A percentile compares a stretch with the other conserved stretches of the same genome.
These are phyloP conservation scores for Sordariomycetes sp. DNA, from an alignment of 2,329 filamentous ascomycete species.

Conservation along the genomic window DNA sequence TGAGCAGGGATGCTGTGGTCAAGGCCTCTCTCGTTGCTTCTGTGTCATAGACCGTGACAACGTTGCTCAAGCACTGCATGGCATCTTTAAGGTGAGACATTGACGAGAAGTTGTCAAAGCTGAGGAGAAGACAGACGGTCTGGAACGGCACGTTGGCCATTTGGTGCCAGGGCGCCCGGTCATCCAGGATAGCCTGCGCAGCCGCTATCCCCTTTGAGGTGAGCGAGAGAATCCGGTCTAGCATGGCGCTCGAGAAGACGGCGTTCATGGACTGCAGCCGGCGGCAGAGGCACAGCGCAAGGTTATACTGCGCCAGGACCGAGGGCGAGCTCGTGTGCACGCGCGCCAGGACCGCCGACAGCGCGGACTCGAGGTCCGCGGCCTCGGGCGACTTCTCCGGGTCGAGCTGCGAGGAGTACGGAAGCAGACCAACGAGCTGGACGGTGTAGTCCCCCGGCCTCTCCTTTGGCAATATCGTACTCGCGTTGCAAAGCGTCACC, in stretches of 20 bases:
- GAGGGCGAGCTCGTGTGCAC: constrained; percentile 25
- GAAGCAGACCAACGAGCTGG: constrained; percentile 37
- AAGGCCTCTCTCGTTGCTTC: constrained; percentile 36
- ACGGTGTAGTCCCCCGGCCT: constrained; percentile 25
- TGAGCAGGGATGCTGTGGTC: constrained; percentile 37
- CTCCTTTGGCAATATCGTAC: constrained; percentile 22
- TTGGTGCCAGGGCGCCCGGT: constrained; percentile 41
- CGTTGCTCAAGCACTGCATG: constrained; percentile 29
- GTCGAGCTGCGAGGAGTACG: constrained; percentile 38
- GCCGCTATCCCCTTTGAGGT: constrained; percentile 29
- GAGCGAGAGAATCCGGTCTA: constrained; percentile 32
- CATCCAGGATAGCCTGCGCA: constrained; percentile 28
- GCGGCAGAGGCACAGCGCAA: constrained; percentile 40
- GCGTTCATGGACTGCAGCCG: constrained; percentile 36
- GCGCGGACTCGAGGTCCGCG: constrained; percentile 25
- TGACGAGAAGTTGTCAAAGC: constrained; percentile 36
- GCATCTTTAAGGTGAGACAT: constrained; percentile 33
- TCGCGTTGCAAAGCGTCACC: constrained; percentile 31
- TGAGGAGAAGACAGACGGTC: constrained; percentile 38
- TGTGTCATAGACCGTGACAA: constrained; percentile 28
- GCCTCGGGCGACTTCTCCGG: constrained; percentile 28
- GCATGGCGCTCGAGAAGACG: constrained; percentile 24
- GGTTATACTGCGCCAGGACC: constrained; percentile 36
- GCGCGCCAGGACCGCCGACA: constrained; percentile 24
- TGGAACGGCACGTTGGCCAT: constrained; percentile 47